Base-by-base conservation (phyloP, 2,329 filamentous ascomycete species). In the Blastomyces percursus region DNA sequence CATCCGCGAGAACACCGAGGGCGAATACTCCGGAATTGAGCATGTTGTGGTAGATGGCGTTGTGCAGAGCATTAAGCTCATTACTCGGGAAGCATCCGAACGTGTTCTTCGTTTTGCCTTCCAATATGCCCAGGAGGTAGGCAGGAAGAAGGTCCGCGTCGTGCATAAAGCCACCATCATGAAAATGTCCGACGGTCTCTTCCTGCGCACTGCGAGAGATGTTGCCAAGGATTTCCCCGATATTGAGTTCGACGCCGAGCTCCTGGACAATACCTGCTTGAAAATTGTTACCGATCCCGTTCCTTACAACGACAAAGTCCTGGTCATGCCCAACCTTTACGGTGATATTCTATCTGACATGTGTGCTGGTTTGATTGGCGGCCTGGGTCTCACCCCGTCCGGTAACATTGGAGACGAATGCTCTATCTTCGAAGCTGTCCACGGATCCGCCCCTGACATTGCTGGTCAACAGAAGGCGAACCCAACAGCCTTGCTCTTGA, bases 81-180 rank as follows among this genome's bases (percentile, higher is more conserved):
- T 99, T 81, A 97, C 95, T 73, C 85, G 87, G 69, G 91, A 92
- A 76, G 94, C 94, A 67, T 92, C 86, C 69, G 94, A 99, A 86
- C 89, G 94, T 71, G 94, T 99, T 62, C 86, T 97, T 69, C 88
- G 92, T 75, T 99, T 91, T 78, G 94, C 95, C 72, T 99, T 99
- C 87, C 93, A 99, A 82, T 91, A 99, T 77, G 94, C 94, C 70
- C 84, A 94, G 78, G 86, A 90, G 71, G 89, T 96, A 74, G 91
- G 92, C 80, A 90, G 90, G 83, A 92, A 86, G 76, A 96, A 96
- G 89, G 93, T 97, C 73, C 91, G 92, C 74, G 93, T 91, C 64
- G 92, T 97, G 67, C 94, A 99, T 89, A 99, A 99, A 86, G 94
- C 94, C 77, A 97, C 94, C 75, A 99, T 99, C 82, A 99, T 99